A percentile compares a stretch with the other conserved stretches of the same genome.
These are phyloP conservation scores for Eragrostis curvula DNA, from an alignment of 176 grass and related monocot species.

Conservation along the genomic window DNA sequence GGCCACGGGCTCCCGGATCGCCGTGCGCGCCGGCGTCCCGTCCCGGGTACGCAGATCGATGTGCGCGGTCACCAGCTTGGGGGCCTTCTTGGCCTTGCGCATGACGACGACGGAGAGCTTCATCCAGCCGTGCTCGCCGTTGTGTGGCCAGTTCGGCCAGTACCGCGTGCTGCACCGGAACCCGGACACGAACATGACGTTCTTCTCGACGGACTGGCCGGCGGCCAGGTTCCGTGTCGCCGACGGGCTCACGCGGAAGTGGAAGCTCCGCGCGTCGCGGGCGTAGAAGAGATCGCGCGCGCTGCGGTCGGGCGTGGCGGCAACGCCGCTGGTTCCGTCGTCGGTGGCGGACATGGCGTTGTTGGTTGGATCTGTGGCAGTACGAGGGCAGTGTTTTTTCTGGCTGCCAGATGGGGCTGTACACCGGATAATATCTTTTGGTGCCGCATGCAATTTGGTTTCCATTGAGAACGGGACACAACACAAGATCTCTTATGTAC, in stretches of 20 bases:
- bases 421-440: too few species aligned
- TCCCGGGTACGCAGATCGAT: not conserved
- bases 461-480: too few species aligned
- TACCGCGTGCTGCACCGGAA: not conserved
- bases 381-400: too few species aligned
- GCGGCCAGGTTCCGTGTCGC: not conserved
- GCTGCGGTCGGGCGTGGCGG: not conserved
- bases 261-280: conserved; percentile 3
- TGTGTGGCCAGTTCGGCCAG: too few species aligned
- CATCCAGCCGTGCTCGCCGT: not conserved
- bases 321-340: not conserved
- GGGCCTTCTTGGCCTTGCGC: not conserved
- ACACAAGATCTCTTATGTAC: too few species aligned
- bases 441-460: too few species aligned
- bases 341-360: not conserved
- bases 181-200: not conserved
- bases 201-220: not conserved
- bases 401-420: too few species aligned
- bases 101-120: not conserved
- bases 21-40: not conserved
- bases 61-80: not conserved
- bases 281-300: not conserved
- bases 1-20: fast-evolving
- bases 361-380: not conserved
- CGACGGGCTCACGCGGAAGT: conserved; percentile 5